A percentile compares a stretch with the other conserved stretches of the same genome.
Evolutionary conservation across 345 rosid species (phyloP).

Genomic region (Lumnitzera littorea): DNA sequence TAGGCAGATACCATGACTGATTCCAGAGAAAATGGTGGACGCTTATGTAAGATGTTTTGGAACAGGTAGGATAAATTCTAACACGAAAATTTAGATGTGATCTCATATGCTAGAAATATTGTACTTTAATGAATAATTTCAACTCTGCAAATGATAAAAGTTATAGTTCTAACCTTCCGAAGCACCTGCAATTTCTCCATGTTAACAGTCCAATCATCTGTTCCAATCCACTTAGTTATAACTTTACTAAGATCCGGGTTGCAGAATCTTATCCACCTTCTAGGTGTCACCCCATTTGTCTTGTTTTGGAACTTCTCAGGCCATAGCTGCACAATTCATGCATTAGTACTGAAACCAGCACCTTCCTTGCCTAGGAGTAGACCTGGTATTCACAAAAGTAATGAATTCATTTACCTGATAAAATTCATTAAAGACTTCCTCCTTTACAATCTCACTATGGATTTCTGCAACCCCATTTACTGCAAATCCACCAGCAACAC

Average conservation of each 20-base stretch:
- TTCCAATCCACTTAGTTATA: constrained; percentile 43
- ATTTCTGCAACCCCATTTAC: constrained; percentile 51
- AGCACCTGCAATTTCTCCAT: constrained; percentile 29
- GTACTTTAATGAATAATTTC: neutral
- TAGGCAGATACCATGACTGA: no score
- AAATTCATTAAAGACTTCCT: constrained; percentile 45
- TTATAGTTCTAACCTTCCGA: constrained; percentile 16
- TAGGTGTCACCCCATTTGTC: constrained; percentile 51
- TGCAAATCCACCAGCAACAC: constrained; percentile 31
- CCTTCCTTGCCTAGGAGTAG: constrained; percentile 1
- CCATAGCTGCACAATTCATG: constrained; percentile 28
- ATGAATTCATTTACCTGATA: constrained; percentile 19
- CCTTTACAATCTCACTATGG: constrained; percentile 47
- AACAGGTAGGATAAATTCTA: constrained; percentile 11
- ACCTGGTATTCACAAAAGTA: neutral
- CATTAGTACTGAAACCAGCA: neutral
- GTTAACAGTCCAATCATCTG: constrained; percentile 36
- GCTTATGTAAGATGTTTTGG: no score
- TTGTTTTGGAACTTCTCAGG: constrained; percentile 51
- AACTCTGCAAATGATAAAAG: neutral
- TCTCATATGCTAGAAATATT: neutral
- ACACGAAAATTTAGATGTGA: constrained; percentile 4
- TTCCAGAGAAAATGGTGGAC: no score
- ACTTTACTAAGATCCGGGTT: constrained; percentile 36
- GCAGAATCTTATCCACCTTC: constrained; percentile 51